Evolutionary conservation across 148 eudicot genomes (phyloP), one percentile per base, ranked within the genome.

Genomic region (Cornus florida): DNA sequence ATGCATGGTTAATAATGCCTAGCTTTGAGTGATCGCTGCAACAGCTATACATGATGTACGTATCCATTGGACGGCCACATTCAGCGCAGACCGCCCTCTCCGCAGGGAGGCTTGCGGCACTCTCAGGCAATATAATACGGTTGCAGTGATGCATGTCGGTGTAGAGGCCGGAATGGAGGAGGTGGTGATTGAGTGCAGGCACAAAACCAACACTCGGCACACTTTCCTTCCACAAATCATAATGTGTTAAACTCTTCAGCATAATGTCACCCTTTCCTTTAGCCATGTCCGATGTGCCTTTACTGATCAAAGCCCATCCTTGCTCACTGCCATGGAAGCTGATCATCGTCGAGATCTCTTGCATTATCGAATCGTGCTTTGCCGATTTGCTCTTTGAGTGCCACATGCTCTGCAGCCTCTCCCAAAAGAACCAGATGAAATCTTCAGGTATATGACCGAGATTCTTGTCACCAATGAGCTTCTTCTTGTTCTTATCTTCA

Each of bases 381-480:
- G 1, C 91, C 91, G 32, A 89, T 89, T 23, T 90, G 95, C 70
- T 56, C 81, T 90, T 93, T 0, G 98, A 92, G 81, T 93, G 92
- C 94, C 95, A 92, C 98, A 92, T 93, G 94, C 92, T 87, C 76
- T 89, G 89, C 0, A 92, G 84, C 69, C 98, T 75, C 24, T 77
- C 87, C 98, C 98, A 93, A 74, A 93, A 93, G 82, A 86, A 92
- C 98, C 98, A 93, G 6, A 89, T 87, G 5, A 86, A 82, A 73
- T 83, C 88, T 16, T 93, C 88, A 0, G 86, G 78, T 0, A 86
- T 78, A 74, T 90, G 86, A 89, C 94, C 88, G 5, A 92, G 83
- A 2, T 83, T 79, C 71, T 89, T 87, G 3, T 53, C 59, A 31
- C 59, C 43, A 20, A 93, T 92, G 0, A 16, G 70, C 0, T 50